phyloP scores from a whole-genome alignment of 495 filamentous ascomycete genomes.

The Symbiotaphrina buchneri region DNA sequence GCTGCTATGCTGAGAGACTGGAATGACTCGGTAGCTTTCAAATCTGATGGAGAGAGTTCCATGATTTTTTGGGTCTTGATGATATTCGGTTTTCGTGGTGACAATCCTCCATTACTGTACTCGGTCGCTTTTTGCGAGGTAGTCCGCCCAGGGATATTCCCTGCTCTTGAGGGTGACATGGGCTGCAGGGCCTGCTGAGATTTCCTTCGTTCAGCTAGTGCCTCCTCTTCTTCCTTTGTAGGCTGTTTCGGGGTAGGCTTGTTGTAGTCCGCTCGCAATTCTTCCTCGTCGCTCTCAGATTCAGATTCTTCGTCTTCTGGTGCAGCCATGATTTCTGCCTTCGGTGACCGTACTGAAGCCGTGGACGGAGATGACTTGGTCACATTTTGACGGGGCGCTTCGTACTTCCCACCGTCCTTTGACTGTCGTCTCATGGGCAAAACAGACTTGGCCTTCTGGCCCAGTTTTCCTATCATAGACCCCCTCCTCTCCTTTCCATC shows the following conservation, averaged over 20 bases:
- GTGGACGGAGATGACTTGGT: slow-evolving; percentile 3
- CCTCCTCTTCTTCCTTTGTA: neutral
- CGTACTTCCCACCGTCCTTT: slow-evolving; percentile 2
- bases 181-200: slow-evolving; percentile 1
- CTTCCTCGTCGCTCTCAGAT: slow-evolving; percentile 1
- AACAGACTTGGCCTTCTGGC: slow-evolving; percentile 3
- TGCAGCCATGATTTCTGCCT: slow-evolving; percentile 1
- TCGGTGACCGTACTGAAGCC: slow-evolving; percentile 2
- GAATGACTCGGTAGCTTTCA: slow-evolving; percentile 3
- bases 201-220: neutral
- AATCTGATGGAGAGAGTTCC: slow-evolving; percentile 1
- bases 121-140: neutral
- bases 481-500: slow-evolving; percentile 3
- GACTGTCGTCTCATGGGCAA: slow-evolving; percentile 3
- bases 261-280: neutral
- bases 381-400: slow-evolving; percentile 2
- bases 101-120: neutral
- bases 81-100: neutral
- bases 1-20: neutral
- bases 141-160: slow-evolving; percentile 1
- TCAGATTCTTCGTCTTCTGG: slow-evolving; percentile 1
- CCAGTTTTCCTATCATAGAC: slow-evolving; percentile 5
- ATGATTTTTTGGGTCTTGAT: slow-evolving; percentile 5
- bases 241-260: neutral
- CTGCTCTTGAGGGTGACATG: neutral